phyloP scores from a whole-genome alignment of 257 asterid genomes.

The Forsythia suspensa region DNA sequence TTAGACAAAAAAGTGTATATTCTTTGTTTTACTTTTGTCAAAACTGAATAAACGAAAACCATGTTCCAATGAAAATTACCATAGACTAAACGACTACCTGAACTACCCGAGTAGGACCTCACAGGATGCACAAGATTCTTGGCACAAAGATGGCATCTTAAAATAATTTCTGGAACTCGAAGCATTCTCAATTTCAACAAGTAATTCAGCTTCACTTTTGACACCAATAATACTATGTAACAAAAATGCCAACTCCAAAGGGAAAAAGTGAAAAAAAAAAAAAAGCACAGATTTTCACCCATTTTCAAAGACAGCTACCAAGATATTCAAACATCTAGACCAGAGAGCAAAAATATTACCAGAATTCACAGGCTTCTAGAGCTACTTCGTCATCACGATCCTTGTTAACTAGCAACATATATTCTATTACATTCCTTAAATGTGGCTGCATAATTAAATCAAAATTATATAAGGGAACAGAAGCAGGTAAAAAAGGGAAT shows the following conservation, averaged over 20 bases:
- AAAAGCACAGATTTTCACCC: slow-evolving; percentile 3
- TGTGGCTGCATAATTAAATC: slow-evolving; percentile 72
- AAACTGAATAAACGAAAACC: not conserved
- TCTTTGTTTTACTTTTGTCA: not conserved
- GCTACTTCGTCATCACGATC: slow-evolving; percentile 95
- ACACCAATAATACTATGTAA: slow-evolving; percentile 3
- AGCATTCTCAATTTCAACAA: not conserved
- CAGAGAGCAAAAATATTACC: slow-evolving; percentile 44
- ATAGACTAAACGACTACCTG: not conserved
- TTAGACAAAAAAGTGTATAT: not conserved
- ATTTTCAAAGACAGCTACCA: not conserved
- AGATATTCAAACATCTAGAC: not conserved
- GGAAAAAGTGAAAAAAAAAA: not conserved
- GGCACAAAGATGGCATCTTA: slow-evolving; percentile 1
- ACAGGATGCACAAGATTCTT: not conserved
- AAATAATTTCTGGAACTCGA: not conserved
- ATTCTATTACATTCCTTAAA: slow-evolving; percentile 77
- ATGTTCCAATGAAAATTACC: not conserved
- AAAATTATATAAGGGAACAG: slow-evolving; percentile 32
- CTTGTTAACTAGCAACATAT: slow-evolving; percentile 86
- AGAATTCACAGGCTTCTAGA: slow-evolving; percentile 98
- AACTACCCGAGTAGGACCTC: not conserved
- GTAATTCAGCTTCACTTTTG: not conserved
- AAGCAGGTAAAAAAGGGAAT: not conserved
- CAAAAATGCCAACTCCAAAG: not conserved